Evolutionary conservation across 1,139 yeast genomes (phyloP), one percentile per base, ranked within the genome.

Genomic region (Suhomyces anneliseae): DNA sequence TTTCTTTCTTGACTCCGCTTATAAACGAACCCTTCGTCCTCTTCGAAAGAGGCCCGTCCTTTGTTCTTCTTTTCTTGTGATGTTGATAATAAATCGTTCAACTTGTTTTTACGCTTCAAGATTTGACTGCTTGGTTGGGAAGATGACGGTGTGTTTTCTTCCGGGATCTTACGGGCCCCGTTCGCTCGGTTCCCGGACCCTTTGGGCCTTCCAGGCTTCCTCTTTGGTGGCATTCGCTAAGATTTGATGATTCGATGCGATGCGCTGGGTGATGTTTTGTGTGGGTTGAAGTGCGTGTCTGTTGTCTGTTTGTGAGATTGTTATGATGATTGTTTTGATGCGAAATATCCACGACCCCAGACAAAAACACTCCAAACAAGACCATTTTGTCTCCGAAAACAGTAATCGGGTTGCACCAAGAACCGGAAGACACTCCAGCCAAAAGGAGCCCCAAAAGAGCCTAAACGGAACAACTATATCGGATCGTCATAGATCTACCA

Each of bases 21-120:
- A 55, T 73, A 75, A 15, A 70, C 61, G 56, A 75, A 74, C 24
- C 78, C 80, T 40, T 72, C 79, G 49, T 75, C 80, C 45, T 74
- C 79, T 50, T 74, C 78, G 47, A 70, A 68, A 24, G 53, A 37
- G 32, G 32, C 32, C 7, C 11, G 32, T 29, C 32, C 32, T 7
- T 19, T 19, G 42, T 41, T 41, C 40, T 37, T 41, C 11, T 26
- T 36, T 33, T 42, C 41, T 31, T 47, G 44, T 55, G 59, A 43
- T 57, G 57, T 11, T 10, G 49, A 46, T 7, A 65, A 54, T 33
- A 68, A 50, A 44, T 61, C 68, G 36, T 62, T 68, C 44, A 68
- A 55, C 31, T 58, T 51, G 54, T 68, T 68, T 38, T 59, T 57
- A 43, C 69, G 53, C 35, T 61, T 54, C 45, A 66, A 49, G 34